These are phyloP conservation scores for Symbiodinium pilosum DNA, from an alignment of 73 alveolate genomes.

Conservation along the genomic window DNA sequence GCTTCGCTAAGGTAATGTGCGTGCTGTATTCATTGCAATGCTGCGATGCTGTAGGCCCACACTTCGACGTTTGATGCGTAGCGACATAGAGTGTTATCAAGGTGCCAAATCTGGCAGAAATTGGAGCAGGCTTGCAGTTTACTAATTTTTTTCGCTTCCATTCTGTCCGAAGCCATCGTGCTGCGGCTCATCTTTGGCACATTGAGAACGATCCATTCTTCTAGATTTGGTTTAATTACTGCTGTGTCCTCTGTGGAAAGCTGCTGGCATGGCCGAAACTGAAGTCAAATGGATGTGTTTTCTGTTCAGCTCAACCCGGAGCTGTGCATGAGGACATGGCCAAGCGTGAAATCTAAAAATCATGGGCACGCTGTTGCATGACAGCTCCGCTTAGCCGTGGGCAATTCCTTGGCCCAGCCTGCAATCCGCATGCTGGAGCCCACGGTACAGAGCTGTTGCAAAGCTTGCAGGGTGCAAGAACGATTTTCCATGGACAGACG, in stretches of 20 bases:
- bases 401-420: too few species aligned
- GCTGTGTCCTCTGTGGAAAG: background rate
- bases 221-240: background rate
- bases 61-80: background rate
- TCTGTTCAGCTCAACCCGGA: too few species aligned
- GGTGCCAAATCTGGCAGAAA: background rate
- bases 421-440: too few species aligned
- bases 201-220: background rate
- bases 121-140: too few species aligned
- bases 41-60: background rate
- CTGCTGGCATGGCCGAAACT: too few species aligned
- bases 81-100: background rate
- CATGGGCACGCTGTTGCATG: background rate
- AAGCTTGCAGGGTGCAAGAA: background rate
- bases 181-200: background rate
- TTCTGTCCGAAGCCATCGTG: too few species aligned
- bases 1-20: too few species aligned
- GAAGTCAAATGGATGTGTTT: too few species aligned
- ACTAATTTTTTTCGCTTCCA: too few species aligned
- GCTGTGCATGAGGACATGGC: background rate
- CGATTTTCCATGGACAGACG: constrained; percentile 6
- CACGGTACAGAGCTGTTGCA: background rate
- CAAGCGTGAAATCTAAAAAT: background rate
- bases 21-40: background rate
- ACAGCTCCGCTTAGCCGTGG: too few species aligned